These are phyloP conservation scores for Mycena albidolilacea DNA, from an alignment of 768 basidiomycete genomes.

Conservation along the genomic window DNA sequence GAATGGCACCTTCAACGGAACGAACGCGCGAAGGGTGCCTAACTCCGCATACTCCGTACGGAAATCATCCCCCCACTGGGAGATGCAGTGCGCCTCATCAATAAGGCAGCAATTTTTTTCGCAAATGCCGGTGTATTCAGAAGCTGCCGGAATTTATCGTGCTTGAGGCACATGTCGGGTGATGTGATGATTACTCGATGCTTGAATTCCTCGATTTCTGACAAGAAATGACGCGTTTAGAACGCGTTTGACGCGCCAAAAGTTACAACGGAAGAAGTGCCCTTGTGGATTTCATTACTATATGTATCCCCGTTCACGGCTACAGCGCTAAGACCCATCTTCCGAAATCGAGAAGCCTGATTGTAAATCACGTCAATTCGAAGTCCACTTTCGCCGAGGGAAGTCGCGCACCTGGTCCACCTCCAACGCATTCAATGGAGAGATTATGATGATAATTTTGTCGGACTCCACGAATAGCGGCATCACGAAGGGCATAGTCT, in stretches of 20 bases:
- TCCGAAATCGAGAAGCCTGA: slow-evolving; percentile 29
- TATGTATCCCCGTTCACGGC: slow-evolving; percentile 41
- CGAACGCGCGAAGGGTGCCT: not conserved
- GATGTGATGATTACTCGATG: slow-evolving; percentile 39
- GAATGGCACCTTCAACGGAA: not conserved
- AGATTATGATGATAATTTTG: slow-evolving; percentile 38
- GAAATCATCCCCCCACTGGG: slow-evolving; percentile 7
- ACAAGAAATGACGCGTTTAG: too few relatives aligned
- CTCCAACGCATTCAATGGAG: slow-evolving; percentile 41
- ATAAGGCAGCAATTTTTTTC: slow-evolving; percentile 31
- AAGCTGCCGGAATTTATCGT: slow-evolving; percentile 31
- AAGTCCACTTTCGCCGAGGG: too few relatives aligned
- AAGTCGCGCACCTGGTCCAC: slow-evolving; percentile 34
- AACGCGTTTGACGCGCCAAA: not conserved
- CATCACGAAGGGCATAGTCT: slow-evolving; percentile 43
- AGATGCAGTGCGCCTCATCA: slow-evolving; percentile 50
- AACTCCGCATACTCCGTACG: not conserved
- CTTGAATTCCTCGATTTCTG: slow-evolving; percentile 30
- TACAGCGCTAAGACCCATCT: slow-evolving; percentile 32
- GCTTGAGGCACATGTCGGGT: slow-evolving; percentile 41
- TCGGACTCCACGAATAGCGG: slow-evolving; percentile 29
- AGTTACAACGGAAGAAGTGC: not conserved
- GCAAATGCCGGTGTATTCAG: slow-evolving; percentile 20
- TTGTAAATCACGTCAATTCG: not conserved
- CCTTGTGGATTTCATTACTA: slow-evolving; percentile 12